Evolutionary conservation across 495 filamentous ascomycete genomes (phyloP).

Genomic region (Aspergillus olivimuriae): DNA sequence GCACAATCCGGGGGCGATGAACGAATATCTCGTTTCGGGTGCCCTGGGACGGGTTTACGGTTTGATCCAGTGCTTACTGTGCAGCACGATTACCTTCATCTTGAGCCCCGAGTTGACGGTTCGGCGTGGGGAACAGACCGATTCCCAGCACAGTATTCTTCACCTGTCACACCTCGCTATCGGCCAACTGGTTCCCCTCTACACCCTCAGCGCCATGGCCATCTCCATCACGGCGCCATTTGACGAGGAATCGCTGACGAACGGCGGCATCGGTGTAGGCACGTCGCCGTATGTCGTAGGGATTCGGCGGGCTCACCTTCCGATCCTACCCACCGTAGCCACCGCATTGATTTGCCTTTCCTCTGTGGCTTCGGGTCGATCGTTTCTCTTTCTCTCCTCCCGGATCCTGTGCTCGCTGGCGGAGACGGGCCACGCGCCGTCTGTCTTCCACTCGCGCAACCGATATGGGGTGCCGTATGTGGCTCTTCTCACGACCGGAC

Average conservation of each 20-base stretch:
- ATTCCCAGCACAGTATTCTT: constrained; percentile 21
- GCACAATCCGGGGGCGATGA: constrained; percentile 65
- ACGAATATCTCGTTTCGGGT: constrained; percentile 54
- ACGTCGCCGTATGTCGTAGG: constrained; percentile 32
- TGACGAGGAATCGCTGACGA: constrained; percentile 46
- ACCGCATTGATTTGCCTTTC: constrained; percentile 67
- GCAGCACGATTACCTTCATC: constrained; percentile 48
- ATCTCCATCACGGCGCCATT: constrained; percentile 52
- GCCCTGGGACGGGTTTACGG: constrained; percentile 59
- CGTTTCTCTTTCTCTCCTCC: constrained; percentile 51
- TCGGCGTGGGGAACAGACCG: constrained; percentile 43
- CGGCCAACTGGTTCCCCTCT: constrained; percentile 45
- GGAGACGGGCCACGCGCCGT: constrained; percentile 40
- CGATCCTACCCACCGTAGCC: constrained; percentile 54
- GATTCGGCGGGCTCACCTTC: constrained; percentile 41
- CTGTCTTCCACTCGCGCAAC: constrained; percentile 36
- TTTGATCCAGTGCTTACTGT: constrained; percentile 59
- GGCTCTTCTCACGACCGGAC: constrained; percentile 29
- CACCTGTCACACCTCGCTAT: constrained; percentile 15
- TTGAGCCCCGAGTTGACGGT: constrained; percentile 50
- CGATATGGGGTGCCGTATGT: constrained; percentile 42
- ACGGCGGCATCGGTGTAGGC: constrained; percentile 44
- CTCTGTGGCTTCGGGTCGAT: constrained; percentile 61
- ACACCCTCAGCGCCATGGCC: constrained; percentile 51
- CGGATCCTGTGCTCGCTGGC: constrained; percentile 45